Base-by-base conservation (phyloP, 2,329 filamentous ascomycete genomes). In the Neurospora crassa region DNA sequence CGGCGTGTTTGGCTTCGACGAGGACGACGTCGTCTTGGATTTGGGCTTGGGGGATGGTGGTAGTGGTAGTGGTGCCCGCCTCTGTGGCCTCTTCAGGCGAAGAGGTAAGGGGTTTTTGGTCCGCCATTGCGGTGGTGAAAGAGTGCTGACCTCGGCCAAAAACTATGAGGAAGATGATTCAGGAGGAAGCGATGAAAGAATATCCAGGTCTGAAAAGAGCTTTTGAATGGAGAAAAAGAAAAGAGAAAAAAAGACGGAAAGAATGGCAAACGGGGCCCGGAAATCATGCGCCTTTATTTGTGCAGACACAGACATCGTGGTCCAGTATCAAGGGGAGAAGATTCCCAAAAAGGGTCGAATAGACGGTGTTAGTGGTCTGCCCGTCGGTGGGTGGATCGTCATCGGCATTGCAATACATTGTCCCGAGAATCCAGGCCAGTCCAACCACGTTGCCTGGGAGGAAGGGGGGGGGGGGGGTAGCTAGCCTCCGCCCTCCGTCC, bases 1-100 rank as follows among this genome's bases (percentile, higher is more conserved):
- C 78, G 3, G 82, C 83, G 14, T 81, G 75, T 73, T 80, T 82
- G 29, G 83, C 83, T 41, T 83, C 82, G 18, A 78, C 77, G 7
- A 78, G 76, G 59, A 63, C 29, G 24, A 63, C 20, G 47, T 40
- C 37, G 37, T 29, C 45, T 24, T 29, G 45, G 6, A 11, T 3
- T 16, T 47, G 43, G n/a, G 18, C 5, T 53, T 59, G 53, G 7
- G 53, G 5, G 16, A 8, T 59, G 47, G 47, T 18, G 24, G 20
- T 18, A 24, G 24, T 59, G 47, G 24, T 59, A 14, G 20, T 18
- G 47, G 24, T 37, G 53, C 29, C 53, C 11, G 29, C 29, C 29
- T 63, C 29, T 63, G 16, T 37, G 53, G 53, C 16, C 53, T 37
- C 34, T 37, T 11, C 29, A 29, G 29, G 53, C 29, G 53, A 34